Percentiles rank a stretch among this genome's conserved stretches.
Evolutionary conservation across 495 filamentous ascomycete genomes (phyloP).

Genomic region (Aspergillus kassunensis): DNA sequence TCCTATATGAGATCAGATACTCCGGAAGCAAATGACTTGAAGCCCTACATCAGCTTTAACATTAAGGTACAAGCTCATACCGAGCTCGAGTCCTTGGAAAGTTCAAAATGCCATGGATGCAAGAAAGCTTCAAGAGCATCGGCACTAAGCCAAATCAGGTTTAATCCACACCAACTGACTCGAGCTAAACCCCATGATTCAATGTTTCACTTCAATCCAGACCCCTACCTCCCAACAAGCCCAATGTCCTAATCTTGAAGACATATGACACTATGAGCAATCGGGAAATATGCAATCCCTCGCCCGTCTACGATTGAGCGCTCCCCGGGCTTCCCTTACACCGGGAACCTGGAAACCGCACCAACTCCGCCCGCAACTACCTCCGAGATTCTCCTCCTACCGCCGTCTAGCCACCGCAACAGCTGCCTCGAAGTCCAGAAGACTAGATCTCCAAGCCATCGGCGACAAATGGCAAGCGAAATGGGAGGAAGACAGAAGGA

Average conservation of each 20-base stretch:
- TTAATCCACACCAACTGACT: neutral
- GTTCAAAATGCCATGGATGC: neutral
- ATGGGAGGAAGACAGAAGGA: conserved; percentile 38
- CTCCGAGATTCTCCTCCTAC: conserved; percentile 14
- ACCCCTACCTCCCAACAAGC: neutral
- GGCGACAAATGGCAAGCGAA: conserved; percentile 72
- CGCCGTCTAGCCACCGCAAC: conserved; percentile 20
- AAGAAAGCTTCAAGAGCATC: neutral
- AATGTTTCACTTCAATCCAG: neutral
- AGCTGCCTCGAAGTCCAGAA: conserved; percentile 11
- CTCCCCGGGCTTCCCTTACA: conserved; percentile 17
- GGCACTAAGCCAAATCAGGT: conserved; percentile 28
- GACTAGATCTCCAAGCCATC: conserved; percentile 59
- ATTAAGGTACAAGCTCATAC: too few species aligned
- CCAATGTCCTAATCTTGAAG: neutral
- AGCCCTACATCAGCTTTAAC: too few species aligned
- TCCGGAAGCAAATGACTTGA: too few species aligned
- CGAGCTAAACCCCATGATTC: neutral
- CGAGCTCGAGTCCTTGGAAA: too few species aligned
- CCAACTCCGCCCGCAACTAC: conserved; percentile 13
- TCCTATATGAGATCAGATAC: too few species aligned
- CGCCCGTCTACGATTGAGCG: conserved; percentile 27
- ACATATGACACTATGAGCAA: conserved; percentile 14
- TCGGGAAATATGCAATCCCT: conserved; percentile 28
- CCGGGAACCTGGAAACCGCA: conserved; percentile 20